Evolutionary conservation across 306 rosid species (phyloP).

Genomic region (Pyrus betulifolia): DNA sequence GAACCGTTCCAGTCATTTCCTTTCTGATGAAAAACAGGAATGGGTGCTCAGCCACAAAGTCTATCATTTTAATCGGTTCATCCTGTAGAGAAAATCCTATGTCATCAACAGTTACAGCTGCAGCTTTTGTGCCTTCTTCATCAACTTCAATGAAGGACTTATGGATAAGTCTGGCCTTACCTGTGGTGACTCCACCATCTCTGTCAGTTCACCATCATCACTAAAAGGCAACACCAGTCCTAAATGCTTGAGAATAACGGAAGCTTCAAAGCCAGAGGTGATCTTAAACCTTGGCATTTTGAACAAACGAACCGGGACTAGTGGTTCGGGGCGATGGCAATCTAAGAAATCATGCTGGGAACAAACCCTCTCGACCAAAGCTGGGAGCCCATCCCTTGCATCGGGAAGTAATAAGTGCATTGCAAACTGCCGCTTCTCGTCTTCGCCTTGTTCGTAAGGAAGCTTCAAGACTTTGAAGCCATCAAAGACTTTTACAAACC

Average conservation of each 20-base stretch:
- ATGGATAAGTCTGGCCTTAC: too few relatives aligned
- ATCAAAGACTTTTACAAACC: conserved; percentile 32
- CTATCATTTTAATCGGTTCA: not conserved
- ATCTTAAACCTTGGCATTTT: conserved; percentile 69
- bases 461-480: conserved; percentile 67
- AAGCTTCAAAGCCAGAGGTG: conserved; percentile 51
- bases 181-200: too few relatives aligned
- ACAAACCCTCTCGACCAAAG: conserved; percentile 46
- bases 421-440: conserved; percentile 44
- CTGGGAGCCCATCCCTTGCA: conserved; percentile 52
- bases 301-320: conserved; percentile 49
- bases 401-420: conserved; percentile 76
- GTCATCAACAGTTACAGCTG: too few relatives aligned
- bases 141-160: too few relatives aligned
- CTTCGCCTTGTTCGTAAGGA: conserved; percentile 53
- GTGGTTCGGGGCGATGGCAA: conserved; percentile 32
- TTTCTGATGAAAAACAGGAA: not conserved
- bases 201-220: too few relatives aligned
- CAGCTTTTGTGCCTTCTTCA: too few relatives aligned
- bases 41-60: not conserved
- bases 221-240: conserved; percentile 36
- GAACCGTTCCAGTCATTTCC: not conserved
- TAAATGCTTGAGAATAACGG: conserved; percentile 37
- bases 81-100: not conserved
- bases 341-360: conserved; percentile 43